phyloP scores from a whole-genome alignment of 352 stramenopile species.

The Phytophthora idaei region DNA sequence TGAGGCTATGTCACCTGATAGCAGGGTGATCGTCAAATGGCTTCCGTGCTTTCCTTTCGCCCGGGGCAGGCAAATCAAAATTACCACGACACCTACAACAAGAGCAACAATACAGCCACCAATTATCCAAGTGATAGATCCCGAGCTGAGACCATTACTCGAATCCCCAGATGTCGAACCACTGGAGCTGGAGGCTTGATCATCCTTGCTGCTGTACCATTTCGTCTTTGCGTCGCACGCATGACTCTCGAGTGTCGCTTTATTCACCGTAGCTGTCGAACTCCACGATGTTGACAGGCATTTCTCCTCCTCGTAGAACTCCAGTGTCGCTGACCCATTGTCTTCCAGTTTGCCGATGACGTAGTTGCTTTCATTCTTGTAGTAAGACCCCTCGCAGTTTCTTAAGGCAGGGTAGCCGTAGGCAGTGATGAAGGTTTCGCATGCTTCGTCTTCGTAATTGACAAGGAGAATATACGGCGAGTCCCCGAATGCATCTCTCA shows the following conservation, averaged over 20 bases:
- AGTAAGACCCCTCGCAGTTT: conserved; percentile 13
- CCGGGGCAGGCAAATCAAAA: not conserved
- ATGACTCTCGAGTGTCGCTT: not conserved
- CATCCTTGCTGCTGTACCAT: not conserved
- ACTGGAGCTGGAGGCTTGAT: not conserved
- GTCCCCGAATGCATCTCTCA: conserved; percentile 9
- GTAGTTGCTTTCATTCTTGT: conserved; percentile 5
- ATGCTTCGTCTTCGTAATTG: not conserved
- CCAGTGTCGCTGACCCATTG: not conserved
- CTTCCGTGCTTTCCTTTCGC: not conserved
- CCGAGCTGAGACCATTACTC: not conserved
- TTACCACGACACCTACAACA: not conserved
- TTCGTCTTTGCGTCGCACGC: not conserved
- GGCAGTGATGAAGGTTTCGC: not conserved
- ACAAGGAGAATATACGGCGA: conserved; percentile 18
- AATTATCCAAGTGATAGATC: not conserved
- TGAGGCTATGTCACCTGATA: not conserved
- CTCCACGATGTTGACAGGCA: not conserved
- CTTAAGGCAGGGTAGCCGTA: conserved; percentile 9
- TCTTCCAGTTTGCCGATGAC: not conserved
- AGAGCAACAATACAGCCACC: not conserved
- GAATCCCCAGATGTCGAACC: not conserved
- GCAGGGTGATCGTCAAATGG: not conserved
- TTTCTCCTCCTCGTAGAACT: not conserved
- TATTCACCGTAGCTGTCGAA: not conserved